Evolutionary conservation across 306 rosid genomes (phyloP).

Genomic region (Acacia crassicarpa): DNA sequence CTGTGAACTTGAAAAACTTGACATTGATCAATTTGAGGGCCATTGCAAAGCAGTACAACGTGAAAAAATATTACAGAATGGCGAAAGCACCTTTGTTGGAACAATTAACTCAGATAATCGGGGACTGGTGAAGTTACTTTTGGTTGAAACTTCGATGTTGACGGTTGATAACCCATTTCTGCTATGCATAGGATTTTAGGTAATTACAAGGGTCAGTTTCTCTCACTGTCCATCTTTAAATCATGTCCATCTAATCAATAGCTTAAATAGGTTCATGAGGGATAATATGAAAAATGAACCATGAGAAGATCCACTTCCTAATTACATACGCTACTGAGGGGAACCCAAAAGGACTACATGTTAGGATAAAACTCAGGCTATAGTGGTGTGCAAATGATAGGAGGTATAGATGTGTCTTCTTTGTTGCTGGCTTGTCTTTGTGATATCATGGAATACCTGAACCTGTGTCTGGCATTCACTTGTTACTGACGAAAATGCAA

Average conservation of each 20-base stretch:
- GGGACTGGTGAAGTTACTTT: constrained; percentile 30
- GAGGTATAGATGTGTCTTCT: constrained; percentile 37
- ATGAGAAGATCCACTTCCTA: too few relatives aligned
- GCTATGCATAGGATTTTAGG: constrained; percentile 24
- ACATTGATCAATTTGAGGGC: constrained; percentile 32
- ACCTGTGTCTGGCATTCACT: constrained; percentile 7
- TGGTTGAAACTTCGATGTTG: constrained; percentile 13
- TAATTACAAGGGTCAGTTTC: constrained; percentile 18
- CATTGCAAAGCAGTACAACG: constrained; percentile 37
- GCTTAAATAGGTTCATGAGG: too few relatives aligned
- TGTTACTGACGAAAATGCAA: constrained; percentile 1
- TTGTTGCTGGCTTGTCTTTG: constrained; percentile 28
- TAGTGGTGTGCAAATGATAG: constrained; percentile 36
- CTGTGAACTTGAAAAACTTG: constrained; percentile 15
- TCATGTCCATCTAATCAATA: too few relatives aligned
- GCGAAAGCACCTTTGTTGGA: constrained; percentile 38
- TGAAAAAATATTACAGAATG: constrained; percentile 33
- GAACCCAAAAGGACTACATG: constrained; percentile 28
- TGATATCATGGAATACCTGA: constrained; percentile 8
- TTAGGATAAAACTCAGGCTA: constrained; percentile 41
- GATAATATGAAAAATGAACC: too few relatives aligned
- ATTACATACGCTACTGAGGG: constrained; percentile 8
- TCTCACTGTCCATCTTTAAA: too few relatives aligned
- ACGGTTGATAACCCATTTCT: neutral
- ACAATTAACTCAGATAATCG: constrained; percentile 9